Evolutionary conservation across 2,329 filamentous ascomycete species (phyloP).

Genomic region (Cercospora sp.): DNA sequence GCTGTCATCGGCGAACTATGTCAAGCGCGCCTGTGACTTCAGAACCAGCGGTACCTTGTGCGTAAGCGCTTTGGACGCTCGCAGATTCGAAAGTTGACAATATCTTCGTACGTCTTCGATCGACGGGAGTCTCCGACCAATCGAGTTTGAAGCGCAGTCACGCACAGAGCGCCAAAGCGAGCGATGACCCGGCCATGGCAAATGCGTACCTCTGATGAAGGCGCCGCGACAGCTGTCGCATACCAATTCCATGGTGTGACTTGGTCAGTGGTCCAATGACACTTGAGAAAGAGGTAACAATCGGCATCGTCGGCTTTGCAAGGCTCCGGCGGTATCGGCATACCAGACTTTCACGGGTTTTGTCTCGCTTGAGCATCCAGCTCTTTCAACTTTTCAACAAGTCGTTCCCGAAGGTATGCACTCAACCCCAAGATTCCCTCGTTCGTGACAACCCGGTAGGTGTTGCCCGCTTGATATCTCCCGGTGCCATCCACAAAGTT

Average conservation of each 20-base stretch:
- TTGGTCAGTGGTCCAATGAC: background rate
- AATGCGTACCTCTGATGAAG: background rate
- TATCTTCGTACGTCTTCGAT: background rate
- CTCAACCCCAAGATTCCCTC: slow-evolving; percentile 55
- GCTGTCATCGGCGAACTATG: background rate
- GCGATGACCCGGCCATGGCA: background rate
- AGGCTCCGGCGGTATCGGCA: background rate
- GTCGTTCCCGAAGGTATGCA: slow-evolving; percentile 37
- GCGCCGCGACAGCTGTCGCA: background rate
- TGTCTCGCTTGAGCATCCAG: slow-evolving; percentile 35
- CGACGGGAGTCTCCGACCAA: background rate
- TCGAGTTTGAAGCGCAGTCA: background rate
- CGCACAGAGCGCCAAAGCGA: background rate
- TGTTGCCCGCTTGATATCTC: slow-evolving; percentile 62
- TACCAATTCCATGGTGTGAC: background rate
- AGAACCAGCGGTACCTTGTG: background rate
- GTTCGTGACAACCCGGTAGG: slow-evolving; percentile 61
- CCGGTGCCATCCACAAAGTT: slow-evolving; percentile 58
- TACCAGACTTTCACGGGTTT: slow-evolving; percentile 21
- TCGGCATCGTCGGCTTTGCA: background rate
- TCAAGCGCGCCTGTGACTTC: background rate
- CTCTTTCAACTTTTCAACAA: slow-evolving; percentile 39
- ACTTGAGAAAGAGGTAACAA: background rate
- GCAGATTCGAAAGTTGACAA: background rate
- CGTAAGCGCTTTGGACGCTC: background rate